These are phyloP conservation scores for Candida nonsorbophila DNA, from an alignment of 805 yeast genomes.

Conservation along the genomic window DNA sequence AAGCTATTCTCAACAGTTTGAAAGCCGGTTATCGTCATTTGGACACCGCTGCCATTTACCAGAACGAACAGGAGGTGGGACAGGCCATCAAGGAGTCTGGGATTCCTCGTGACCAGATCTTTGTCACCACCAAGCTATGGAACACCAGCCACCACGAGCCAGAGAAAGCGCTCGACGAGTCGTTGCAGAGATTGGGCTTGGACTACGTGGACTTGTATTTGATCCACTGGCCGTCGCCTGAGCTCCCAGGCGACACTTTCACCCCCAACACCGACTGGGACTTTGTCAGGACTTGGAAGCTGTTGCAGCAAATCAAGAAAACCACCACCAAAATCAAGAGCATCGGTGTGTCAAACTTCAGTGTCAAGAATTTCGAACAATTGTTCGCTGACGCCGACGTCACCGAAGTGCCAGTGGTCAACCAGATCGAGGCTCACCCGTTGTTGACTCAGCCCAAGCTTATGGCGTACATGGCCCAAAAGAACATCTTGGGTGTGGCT, in stretches of 20 bases:
- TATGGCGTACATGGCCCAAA: conserved; percentile 50
- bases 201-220: conserved; percentile 58
- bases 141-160: conserved; percentile 47
- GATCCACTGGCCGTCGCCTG: conserved; percentile 73
- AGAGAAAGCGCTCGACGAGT: conserved; percentile 11
- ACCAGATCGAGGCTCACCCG: conserved; percentile 84
- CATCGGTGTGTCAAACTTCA: conserved; percentile 68
- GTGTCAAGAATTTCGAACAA: conserved; percentile 54
- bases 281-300: conserved; percentile 56
- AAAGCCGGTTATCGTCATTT: conserved; percentile 74
- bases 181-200: conserved; percentile 40
- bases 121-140: conserved; percentile 83
- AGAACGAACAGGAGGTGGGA: conserved; percentile 65
- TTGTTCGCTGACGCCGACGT: conserved; percentile 60
- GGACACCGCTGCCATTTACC: conserved; percentile 69
- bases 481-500: conserved; percentile 62
- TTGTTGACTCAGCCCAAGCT: conserved; percentile 69
- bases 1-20: conserved; percentile 57
- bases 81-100: conserved; percentile 65
- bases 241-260: conserved; percentile 30
- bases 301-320: conserved; percentile 49
- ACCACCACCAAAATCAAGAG: conserved; percentile 53
- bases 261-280: conserved; percentile 51
- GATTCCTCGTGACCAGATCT: conserved; percentile 68
- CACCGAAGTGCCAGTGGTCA: conserved; percentile 48